Conservation (phyloP, 2,329 filamentous ascomycete species). For the Diaporthe longicolla region DNA sequence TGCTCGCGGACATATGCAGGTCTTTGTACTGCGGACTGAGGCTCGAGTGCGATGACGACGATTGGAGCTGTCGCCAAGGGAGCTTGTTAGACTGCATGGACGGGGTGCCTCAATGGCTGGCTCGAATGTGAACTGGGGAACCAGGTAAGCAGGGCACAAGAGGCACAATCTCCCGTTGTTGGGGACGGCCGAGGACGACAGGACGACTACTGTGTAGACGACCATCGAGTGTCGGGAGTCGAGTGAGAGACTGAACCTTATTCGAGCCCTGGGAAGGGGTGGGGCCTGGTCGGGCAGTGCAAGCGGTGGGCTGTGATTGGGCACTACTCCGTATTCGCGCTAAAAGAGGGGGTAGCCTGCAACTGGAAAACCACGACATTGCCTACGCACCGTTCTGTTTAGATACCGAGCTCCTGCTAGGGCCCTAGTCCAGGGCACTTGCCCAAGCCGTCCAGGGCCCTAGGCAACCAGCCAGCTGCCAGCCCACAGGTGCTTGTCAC, state of each 20-base stretch:
- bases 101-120: not conserved
- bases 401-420: not conserved
- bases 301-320: slow-evolving; percentile 35
- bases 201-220: no score
- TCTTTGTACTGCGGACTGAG: slow-evolving; percentile 10
- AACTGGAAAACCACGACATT: slow-evolving; percentile 24
- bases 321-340: slow-evolving; percentile 19
- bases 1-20: slow-evolving; percentile 19
- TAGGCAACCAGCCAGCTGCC: slow-evolving; percentile 25
- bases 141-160: not conserved
- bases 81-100: not conserved
- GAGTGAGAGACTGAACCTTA: slow-evolving; percentile 29
- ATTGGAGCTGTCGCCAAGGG: slow-evolving; percentile 10
- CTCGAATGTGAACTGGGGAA: not conserved
- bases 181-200: not conserved
- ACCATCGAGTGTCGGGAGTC: slow-evolving; percentile 23
- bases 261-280: slow-evolving; percentile 32
- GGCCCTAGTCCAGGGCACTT: not conserved
- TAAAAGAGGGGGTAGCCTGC: slow-evolving; percentile 34
- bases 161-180: slow-evolving; percentile 25
- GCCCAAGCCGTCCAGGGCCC: slow-evolving; percentile 1
- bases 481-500: not conserved
- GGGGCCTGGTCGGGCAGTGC: slow-evolving; percentile 28
- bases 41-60: slow-evolving; percentile 30
- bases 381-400: not conserved